These are phyloP conservation scores for Pichia cabralensis DNA, from an alignment of 805 yeast species.

Conservation along the genomic window DNA sequence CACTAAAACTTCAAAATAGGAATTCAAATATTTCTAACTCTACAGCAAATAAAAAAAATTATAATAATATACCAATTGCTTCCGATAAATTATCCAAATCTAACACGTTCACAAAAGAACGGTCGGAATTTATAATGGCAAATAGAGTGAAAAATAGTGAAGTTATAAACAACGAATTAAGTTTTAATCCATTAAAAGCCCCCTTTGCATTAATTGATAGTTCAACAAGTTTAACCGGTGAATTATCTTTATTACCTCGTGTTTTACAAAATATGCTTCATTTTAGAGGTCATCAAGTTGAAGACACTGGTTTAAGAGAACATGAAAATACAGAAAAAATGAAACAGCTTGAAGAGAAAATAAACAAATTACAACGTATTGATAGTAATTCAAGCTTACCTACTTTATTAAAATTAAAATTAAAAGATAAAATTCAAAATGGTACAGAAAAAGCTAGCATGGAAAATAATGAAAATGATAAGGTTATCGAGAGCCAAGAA, in stretches of 20 bases:
- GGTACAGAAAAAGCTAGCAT: background rate
- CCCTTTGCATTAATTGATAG: slow-evolving; percentile 8
- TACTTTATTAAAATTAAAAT: background rate
- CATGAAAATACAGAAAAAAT: slow-evolving; percentile 2
- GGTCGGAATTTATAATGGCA: slow-evolving; percentile 8
- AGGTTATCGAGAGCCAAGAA: background rate
- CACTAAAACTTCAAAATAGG: no score
- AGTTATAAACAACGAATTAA: slow-evolving; percentile 4
- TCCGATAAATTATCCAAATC: no score
- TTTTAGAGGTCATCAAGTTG: no score
- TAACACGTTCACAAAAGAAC: no score
- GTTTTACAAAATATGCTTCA: no score
- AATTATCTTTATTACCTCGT: no score
- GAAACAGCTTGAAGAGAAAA: slow-evolving; percentile 2
- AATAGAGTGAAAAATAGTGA: slow-evolving; percentile 5
- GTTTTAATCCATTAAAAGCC: slow-evolving; percentile 7
- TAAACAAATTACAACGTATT: background rate
- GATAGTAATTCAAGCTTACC: no score
- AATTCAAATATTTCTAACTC: no score
- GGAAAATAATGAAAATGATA: slow-evolving; percentile 1
- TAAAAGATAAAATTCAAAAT: background rate
- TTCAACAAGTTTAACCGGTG: no score
- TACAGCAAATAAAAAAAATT: no score
- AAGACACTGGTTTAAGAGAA: slow-evolving; percentile 6
- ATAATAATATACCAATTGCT: no score